Evolutionary conservation across 306 rosid species (phyloP).

Genomic region (Luffa aegyptiaca): DNA sequence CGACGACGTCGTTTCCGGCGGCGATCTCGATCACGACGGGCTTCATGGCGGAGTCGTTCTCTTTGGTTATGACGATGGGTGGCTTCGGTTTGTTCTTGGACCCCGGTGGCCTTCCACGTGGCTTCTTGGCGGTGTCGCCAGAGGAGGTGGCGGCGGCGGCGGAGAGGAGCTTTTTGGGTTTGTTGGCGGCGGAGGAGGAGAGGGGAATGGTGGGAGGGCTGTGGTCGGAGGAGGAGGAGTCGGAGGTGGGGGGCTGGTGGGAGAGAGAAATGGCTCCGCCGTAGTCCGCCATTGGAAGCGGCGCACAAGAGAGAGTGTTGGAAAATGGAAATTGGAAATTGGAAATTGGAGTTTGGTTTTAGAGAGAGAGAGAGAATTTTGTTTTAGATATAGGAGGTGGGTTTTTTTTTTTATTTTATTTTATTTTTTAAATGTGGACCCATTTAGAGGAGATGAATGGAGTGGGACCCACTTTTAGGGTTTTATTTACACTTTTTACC

Average conservation of each 20-base stretch:
- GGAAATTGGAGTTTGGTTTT: neutral
- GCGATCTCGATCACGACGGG: conserved; percentile 34
- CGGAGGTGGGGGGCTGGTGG: conserved; percentile 14
- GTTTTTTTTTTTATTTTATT: neutral
- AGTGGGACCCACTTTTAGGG: neutral
- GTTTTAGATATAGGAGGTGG: neutral
- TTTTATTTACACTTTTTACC: neutral
- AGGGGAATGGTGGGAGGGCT: conserved; percentile 12
- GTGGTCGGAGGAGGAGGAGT: conserved; percentile 14
- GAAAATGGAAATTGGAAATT: neutral
- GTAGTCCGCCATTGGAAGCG: neutral
- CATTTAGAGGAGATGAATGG: neutral
- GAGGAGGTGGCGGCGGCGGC: neutral
- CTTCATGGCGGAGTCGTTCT: conserved; percentile 10
- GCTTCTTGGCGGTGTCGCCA: conserved; percentile 15
- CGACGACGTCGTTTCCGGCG: conserved; percentile 35
- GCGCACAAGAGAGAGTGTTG: neutral
- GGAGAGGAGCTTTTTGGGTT: neutral
- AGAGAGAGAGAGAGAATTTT: neutral
- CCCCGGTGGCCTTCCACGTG: conserved; percentile 58
- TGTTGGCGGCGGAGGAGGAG: conserved; percentile 13
- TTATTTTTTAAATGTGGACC: neutral
- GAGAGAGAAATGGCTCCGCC: neutral
- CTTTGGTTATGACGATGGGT: conserved; percentile 28
- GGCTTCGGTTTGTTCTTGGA: conserved; percentile 56